Conservation (phyloP, 2,329 filamentous ascomycete species). For the Pseudocercospora fijiensis region DNA sequence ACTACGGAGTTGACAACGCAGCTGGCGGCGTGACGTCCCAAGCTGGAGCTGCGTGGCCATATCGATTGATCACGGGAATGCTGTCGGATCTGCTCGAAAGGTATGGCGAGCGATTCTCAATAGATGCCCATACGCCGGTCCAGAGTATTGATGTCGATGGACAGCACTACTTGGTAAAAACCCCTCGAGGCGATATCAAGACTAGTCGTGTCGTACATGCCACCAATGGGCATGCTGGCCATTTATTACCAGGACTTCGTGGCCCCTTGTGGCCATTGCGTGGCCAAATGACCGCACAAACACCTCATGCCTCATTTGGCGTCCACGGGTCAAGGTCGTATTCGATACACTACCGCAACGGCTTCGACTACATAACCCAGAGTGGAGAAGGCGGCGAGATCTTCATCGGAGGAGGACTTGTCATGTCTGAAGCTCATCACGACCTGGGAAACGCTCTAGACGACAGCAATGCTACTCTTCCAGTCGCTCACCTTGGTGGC, state of each 20-base stretch:
- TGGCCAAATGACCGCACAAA: slow-evolving; percentile 27
- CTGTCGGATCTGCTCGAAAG: slow-evolving; percentile 7
- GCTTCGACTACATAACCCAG: slow-evolving; percentile 25
- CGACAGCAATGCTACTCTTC: slow-evolving; percentile 5
- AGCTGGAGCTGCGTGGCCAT: slow-evolving; percentile 24
- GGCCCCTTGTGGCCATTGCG: slow-evolving; percentile 21
- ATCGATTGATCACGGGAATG: slow-evolving; percentile 21
- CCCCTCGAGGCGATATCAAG: slow-evolving; percentile 15
- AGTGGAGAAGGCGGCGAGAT: slow-evolving; percentile 13
- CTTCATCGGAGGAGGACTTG: slow-evolving; percentile 22
- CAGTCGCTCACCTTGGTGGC: slow-evolving; percentile 12
- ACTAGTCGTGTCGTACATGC: slow-evolving; percentile 15
- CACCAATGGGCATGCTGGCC: slow-evolving; percentile 23
- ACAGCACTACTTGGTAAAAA: slow-evolving; percentile 5
- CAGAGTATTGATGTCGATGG: slow-evolving; percentile 4
- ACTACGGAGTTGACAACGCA: slow-evolving; percentile 14
- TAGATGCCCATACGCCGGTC: slow-evolving; percentile 22
- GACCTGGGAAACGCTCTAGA: slow-evolving; percentile 18
- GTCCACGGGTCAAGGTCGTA: slow-evolving; percentile 14
- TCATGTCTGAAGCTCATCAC: slow-evolving; percentile 11
- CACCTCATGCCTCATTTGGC: background rate
- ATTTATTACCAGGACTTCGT: slow-evolving; percentile 20
- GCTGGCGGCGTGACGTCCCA: slow-evolving; percentile 10
- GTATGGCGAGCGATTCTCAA: slow-evolving; percentile 9
- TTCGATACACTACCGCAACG: slow-evolving; percentile 11